Percentiles rank a stretch among this genome's conserved stretches.
Conservation (phyloP, 202 grass and related monocot species). For the Setaria viridis region DNA sequence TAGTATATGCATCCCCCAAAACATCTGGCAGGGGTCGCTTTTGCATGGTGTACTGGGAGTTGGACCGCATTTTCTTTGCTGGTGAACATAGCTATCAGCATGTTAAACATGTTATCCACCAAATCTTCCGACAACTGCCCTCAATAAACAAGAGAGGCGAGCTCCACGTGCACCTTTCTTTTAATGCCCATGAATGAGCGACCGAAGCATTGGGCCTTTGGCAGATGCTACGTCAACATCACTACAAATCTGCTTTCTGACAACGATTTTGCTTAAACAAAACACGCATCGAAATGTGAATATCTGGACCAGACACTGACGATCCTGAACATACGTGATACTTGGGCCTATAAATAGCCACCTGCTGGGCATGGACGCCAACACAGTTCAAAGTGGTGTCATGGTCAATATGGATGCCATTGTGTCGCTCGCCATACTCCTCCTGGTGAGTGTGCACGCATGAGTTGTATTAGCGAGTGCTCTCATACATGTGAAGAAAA, state of each 20-base stretch:
- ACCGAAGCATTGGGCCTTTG: not conserved
- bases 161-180: no score
- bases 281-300: not conserved
- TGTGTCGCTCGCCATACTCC: not conserved
- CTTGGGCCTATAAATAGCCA: not conserved
- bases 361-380: no score
- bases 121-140: no score
- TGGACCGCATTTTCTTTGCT: no score
- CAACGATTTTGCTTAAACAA: not conserved
- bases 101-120: no score
- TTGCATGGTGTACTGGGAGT: no score
- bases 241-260: not conserved
- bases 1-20: no score
- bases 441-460: not conserved
- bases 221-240: not conserved
- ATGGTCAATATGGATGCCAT: not conserved
- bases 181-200: no score
- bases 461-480: not conserved
- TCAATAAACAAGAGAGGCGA: no score
- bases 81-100: no score
- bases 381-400: not conserved
- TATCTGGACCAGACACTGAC: not conserved
- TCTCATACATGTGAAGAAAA: not conserved
- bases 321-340: not conserved
- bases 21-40: no score